Evolutionary conservation across 2,329 filamentous ascomycete genomes (phyloP).

Genomic region (Coleophoma crateriformis): DNA sequence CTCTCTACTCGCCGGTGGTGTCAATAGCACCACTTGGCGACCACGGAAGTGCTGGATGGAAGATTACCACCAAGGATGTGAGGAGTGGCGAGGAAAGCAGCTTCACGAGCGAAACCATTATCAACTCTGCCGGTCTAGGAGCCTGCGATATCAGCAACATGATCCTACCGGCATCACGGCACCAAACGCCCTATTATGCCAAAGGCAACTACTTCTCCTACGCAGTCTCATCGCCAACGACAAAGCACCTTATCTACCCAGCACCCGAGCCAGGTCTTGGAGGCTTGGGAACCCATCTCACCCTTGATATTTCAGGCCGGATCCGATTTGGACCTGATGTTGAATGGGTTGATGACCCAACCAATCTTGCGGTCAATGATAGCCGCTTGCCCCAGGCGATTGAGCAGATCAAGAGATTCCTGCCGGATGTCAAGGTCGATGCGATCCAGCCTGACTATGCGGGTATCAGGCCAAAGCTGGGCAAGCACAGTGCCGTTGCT

Average conservation of each 20-base stretch:
- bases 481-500: constrained; percentile 50
- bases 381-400: constrained; percentile 62
- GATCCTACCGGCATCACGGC: constrained; percentile 56
- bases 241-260: constrained; percentile 78
- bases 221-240: constrained; percentile 54
- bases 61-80: constrained; percentile 49
- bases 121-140: constrained; percentile 82
- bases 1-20: constrained; percentile 62
- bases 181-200: constrained; percentile 67
- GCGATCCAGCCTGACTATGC: constrained; percentile 79
- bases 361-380: constrained; percentile 63
- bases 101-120: constrained; percentile 69
- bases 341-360: constrained; percentile 76
- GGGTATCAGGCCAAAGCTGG: constrained; percentile 85
- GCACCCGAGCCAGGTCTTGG: constrained; percentile 76
- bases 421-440: constrained; percentile 64
- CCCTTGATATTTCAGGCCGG: constrained; percentile 77
- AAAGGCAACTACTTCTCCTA: constrained; percentile 97
- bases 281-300: constrained; percentile 89
- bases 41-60: constrained; percentile 60
- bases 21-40: constrained; percentile 34
- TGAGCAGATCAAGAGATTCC: constrained; percentile 69
- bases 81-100: constrained; percentile 40
- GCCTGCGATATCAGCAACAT: constrained; percentile 77
- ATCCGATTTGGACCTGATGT: constrained; percentile 93